Evolutionary conservation across 169 alveolate species (phyloP), one percentile per base, ranked within the genome.

Genomic region (Miamiensis avidus): DNA sequence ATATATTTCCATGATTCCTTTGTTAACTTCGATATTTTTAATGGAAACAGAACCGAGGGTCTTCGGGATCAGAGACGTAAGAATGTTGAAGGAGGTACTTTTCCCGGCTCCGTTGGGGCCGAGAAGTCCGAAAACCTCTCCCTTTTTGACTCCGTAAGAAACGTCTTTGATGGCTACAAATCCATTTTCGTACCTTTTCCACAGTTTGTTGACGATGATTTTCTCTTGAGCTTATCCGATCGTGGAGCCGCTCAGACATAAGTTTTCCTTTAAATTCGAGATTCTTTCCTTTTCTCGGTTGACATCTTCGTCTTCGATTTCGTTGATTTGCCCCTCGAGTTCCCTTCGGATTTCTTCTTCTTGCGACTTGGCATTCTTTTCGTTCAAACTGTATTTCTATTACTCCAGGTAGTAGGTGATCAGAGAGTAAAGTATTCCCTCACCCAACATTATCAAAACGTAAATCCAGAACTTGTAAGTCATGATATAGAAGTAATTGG

Each of bases 21-120:
- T 65, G 34, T 86, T 65, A 0, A 82, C 85, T 75, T 86, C 83
- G 28, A 28, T 74, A 33, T 89, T 88, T 74, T 87, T 85, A 27
- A 92, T 81, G 64, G 73, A 82, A 31, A 88, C 88, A 75, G 82
- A 82, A 34, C 95, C 95, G 49, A 81, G 82, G 26, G 88, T 28
- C 65, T 89, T 90, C 28, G 82, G 76, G 69, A 81, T 64, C 75
- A 86, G 88, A 74, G 90, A 90, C n/a, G 95, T 89, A 31, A 92
- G 82, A 25, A 91, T 82, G 77, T 88, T 89, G 65, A 92, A 89
- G 31, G 93, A 81, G 11, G 95, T 87, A 29, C 93, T 86, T 85
- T 92, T 92, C 30, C 95, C 95, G 1, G 95, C 95, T 0, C 97
- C 97, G 49, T 95, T 95, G 29, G 96, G 91, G 0, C 97, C 97